phyloP scores from a whole-genome alignment of 164 flowering plant genomes.

The Kingdonia uniflora region DNA sequence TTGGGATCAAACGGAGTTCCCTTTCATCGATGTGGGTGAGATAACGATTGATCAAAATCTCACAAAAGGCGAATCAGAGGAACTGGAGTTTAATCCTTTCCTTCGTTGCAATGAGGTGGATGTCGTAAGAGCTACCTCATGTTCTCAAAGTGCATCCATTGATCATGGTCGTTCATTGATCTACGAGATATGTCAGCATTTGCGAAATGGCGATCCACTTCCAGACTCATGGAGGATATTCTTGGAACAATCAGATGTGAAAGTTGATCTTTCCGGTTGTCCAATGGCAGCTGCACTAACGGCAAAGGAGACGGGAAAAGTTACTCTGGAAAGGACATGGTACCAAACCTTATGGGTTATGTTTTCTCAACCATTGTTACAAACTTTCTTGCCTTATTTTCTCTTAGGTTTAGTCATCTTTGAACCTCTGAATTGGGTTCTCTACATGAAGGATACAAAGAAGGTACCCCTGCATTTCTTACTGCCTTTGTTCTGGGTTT shows the following conservation, averaged over 20 bases:
- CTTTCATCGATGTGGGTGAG: constrained; percentile 49
- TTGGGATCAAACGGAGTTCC: constrained; percentile 54
- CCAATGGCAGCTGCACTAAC: constrained; percentile 45
- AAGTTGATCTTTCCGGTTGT: constrained; percentile 66
- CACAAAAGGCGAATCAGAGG: constrained; percentile 39
- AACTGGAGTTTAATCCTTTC: constrained; percentile 60
- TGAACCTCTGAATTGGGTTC: constrained; percentile 30
- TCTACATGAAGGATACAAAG: constrained; percentile 23
- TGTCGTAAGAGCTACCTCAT: constrained; percentile 48
- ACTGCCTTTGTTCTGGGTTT: constrained; percentile 49
- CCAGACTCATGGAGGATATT: constrained; percentile 61
- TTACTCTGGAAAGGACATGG: constrained; percentile 48
- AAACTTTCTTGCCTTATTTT: constrained; percentile 48
- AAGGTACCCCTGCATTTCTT: constrained; percentile 30
- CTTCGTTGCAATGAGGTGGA: constrained; percentile 46
- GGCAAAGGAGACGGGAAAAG: constrained; percentile 14
- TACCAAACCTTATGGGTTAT: constrained; percentile 36
- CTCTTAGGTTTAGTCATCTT: constrained; percentile 39
- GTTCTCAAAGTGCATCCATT: constrained; percentile 65
- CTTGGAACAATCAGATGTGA: constrained; percentile 57
- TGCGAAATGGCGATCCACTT: constrained; percentile 47
- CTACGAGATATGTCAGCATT: constrained; percentile 68
- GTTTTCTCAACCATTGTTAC: constrained; percentile 49
- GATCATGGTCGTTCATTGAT: constrained; percentile 76
- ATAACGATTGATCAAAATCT: constrained; percentile 37